These are phyloP conservation scores for Dendrobium officinale DNA, from an alignment of 106 monocot species.

Conservation along the genomic window DNA sequence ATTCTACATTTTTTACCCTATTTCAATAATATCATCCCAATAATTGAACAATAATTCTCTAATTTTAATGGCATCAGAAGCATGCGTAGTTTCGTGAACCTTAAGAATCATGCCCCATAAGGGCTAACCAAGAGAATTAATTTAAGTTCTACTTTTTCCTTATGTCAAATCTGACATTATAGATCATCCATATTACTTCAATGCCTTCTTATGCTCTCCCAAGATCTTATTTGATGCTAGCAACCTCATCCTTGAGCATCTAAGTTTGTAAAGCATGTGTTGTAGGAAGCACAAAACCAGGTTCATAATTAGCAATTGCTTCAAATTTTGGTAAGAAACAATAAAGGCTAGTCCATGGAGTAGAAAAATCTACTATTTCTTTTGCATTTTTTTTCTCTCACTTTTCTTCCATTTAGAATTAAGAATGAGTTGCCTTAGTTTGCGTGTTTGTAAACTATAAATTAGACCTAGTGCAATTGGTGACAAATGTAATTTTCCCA, in stretches of 20 bases:
- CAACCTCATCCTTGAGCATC: neutral
- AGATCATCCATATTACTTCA: neutral
- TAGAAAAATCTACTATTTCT: no score
- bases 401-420: no score
- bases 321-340: neutral
- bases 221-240: neutral
- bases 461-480: no score
- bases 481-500: no score
- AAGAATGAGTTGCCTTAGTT: no score
- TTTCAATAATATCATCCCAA: neutral
- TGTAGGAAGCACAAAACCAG: neutral
- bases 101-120: no score
- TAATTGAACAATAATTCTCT: neutral
- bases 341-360: no score
- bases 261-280: neutral
- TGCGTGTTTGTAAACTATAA: no score
- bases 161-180: neutral
- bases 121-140: neutral
- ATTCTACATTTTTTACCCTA: constrained; percentile 3
- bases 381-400: no score
- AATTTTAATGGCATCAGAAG: neutral
- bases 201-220: neutral
- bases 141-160: neutral
- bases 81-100: neutral
- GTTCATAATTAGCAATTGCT: neutral